These are phyloP conservation scores for Nemania bipapillata DNA, from an alignment of 2,329 filamentous ascomycete species.

Conservation along the genomic window DNA sequence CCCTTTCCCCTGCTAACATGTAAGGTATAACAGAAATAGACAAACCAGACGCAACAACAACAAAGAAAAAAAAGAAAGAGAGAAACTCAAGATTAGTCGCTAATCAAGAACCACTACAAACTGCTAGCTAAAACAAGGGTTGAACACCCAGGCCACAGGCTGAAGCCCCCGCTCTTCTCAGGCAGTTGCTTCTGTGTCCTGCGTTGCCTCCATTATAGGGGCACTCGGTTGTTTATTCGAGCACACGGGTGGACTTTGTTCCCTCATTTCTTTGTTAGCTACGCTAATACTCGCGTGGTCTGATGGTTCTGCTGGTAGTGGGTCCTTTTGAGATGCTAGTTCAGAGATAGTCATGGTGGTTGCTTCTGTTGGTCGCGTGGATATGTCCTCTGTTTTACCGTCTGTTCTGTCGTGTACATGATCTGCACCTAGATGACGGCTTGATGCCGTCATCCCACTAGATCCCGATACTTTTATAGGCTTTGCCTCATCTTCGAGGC, in stretches of 20 bases:
- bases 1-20: not conserved
- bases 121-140: constrained; percentile 25
- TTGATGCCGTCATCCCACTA: constrained; percentile 7
- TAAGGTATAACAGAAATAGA: constrained; percentile 14
- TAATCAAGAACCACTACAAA: constrained; percentile 17
- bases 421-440: constrained; percentile 26
- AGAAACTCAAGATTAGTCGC: constrained; percentile 17
- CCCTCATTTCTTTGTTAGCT: constrained; percentile 37
- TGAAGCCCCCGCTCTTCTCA: constrained; percentile 20
- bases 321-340: constrained; percentile 31
- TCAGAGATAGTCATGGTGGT: constrained; percentile 21
- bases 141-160: not conserved
- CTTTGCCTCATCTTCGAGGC: constrained; percentile 22
- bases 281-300: constrained; percentile 42
- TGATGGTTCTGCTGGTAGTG: constrained; percentile 26
- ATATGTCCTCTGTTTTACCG: constrained; percentile 23
- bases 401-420: constrained; percentile 41
- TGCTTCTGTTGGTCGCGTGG: constrained; percentile 44
- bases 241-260: constrained; percentile 37
- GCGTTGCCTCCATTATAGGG: constrained; percentile 31
- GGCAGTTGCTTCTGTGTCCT: constrained; percentile 35
- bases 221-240: constrained; percentile 44
- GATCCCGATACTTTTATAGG: constrained; percentile 13
- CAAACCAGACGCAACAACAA: too few relatives aligned
- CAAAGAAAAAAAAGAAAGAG: constrained; percentile 14